Conservation (phyloP, 2,329 filamentous ascomycete genomes). For the Alternaria tenuissima region DNA sequence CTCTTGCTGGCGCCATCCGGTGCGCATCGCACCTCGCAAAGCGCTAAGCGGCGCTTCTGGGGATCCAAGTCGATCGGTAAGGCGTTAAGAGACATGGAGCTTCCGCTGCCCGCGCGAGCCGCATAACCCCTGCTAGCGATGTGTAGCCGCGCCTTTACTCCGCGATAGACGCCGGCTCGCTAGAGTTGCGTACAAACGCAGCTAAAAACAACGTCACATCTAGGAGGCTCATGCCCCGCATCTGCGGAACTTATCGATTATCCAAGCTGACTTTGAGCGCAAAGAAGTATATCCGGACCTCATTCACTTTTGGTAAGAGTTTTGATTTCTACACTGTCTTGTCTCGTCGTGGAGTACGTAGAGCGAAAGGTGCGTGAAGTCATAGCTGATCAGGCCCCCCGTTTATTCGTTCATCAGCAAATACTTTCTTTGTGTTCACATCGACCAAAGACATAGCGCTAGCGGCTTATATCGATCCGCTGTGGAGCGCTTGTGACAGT, state of each 20-base stretch:
- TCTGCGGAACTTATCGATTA: not conserved
- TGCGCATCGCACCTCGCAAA: constrained; percentile 8
- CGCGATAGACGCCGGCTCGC: constrained; percentile 27
- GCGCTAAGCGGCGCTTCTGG: constrained; percentile 23
- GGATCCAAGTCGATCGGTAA: constrained; percentile 15
- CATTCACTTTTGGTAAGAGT: not conserved
- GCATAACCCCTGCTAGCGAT: constrained; percentile 20
- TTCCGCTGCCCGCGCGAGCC: constrained; percentile 18
- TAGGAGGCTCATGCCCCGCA: not conserved
- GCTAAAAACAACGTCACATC: constrained; percentile 29
- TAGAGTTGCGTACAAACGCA: constrained; percentile 21
- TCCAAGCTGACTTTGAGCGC: not conserved
- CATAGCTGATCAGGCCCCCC: constrained; percentile 6
- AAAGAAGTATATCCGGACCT: not conserved
- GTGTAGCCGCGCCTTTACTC: constrained; percentile 15
- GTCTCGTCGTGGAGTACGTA: not conserved
- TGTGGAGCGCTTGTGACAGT: constrained; percentile 4
- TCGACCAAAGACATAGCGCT: not conserved
- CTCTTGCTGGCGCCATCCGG: constrained; percentile 7
- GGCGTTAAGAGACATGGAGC: constrained; percentile 11
- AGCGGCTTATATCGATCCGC: not conserved
- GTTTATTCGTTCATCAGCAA: constrained; percentile 1
- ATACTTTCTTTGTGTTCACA: not conserved
- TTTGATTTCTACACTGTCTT: not conserved
- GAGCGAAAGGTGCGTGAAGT: constrained; percentile 1